A percentile compares a stretch with the other conserved stretches of the same genome.
phyloP scores from a whole-genome alignment of 2,329 filamentous ascomycete species.

The Chaetomiaceae sp. region DNA sequence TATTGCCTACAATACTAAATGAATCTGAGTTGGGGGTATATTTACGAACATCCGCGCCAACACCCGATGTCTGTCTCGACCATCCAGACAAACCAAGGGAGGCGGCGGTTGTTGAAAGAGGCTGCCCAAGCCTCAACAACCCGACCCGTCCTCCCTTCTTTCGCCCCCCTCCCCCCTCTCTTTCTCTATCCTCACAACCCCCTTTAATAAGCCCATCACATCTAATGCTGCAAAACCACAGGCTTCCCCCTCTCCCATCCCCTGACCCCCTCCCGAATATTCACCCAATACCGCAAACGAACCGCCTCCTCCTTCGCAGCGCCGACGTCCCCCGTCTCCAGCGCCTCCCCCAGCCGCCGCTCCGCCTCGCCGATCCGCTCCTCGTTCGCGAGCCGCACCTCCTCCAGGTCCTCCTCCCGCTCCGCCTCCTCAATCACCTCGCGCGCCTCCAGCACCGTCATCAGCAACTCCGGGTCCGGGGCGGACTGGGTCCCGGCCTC shows the following conservation, averaged over 20 bases:
- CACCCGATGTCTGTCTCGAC: not conserved
- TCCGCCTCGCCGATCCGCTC: constrained; percentile 62
- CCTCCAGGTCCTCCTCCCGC: constrained; percentile 59
- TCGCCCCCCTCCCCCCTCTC: not conserved
- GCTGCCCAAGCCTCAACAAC: too few species aligned
- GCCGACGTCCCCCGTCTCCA: constrained; percentile 62
- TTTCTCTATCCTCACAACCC: not conserved
- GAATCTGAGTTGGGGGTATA: not conserved
- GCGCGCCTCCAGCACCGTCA: constrained; percentile 73
- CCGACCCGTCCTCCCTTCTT: not conserved
- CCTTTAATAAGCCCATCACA: constrained; percentile 22
- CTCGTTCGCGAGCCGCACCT: constrained; percentile 62
- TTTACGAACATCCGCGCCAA: not conserved
- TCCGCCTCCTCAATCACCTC: constrained; percentile 70
- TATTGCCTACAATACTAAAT: not conserved
- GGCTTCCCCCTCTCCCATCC: constrained; percentile 78
- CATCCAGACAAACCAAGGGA: too few species aligned
- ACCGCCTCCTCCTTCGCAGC: constrained; percentile 69
- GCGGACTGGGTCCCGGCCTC: constrained; percentile 62
- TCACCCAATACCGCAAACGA: constrained; percentile 82
- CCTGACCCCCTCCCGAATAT: constrained; percentile 73
- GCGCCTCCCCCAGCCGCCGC: constrained; percentile 56
- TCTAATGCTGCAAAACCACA: constrained; percentile 52
- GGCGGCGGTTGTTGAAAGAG: too few species aligned
- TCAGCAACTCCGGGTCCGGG: constrained; percentile 61